Base-by-base conservation (phyloP, 1,284 basidiomycete genomes). In the Leccinum subfulvum region DNA sequence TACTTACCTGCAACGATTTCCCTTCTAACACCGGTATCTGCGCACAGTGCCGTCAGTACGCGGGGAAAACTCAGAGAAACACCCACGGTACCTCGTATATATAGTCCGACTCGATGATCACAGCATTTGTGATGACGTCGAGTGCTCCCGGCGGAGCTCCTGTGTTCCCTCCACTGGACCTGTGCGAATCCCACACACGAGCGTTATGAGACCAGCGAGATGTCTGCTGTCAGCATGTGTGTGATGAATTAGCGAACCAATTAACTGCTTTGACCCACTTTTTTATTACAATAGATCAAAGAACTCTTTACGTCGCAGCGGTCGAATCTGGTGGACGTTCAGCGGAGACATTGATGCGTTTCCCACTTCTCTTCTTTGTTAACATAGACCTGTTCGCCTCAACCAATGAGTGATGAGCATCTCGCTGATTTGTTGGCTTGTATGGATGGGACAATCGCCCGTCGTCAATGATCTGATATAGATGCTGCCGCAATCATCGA, bases 401-500 rank as follows among this genome's bases (percentile, higher is more conserved):
- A 67, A 92, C 83, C 78, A 99, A 97, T 64, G 89, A 91, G 75
- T 95, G 99, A 58, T 64, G 58, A 68, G 59, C 33, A 44, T 52
- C 35, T 54, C 26, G 4, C 13, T 3, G 18, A 30, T 18, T 21
- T 52, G 51, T 33, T 30, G 2, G 66, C 76, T 62, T 62, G 90
- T 91, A 82, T 98, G 97, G 63, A 99, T 89, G 4, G 97, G 96
- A 26, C 97, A 82, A 75, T 98, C 97, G 11, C 1, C 97, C 95
- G 51, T 88, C 91, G 77, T 99, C 98, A 39, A 90, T 93, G 41
- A 99, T 95, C 83, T 82, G 57, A 98, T 76, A 23, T 92, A 83
- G 63, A 87, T 78, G 26, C 94, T 79, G 13, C 86, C 88, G 49
- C 82, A 77, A 72, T 95, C 94, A 21, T 0, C 94, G 89, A 1